Base-by-base conservation (phyloP, 768 basidiomycete species). In the Mycena venus region DNA sequence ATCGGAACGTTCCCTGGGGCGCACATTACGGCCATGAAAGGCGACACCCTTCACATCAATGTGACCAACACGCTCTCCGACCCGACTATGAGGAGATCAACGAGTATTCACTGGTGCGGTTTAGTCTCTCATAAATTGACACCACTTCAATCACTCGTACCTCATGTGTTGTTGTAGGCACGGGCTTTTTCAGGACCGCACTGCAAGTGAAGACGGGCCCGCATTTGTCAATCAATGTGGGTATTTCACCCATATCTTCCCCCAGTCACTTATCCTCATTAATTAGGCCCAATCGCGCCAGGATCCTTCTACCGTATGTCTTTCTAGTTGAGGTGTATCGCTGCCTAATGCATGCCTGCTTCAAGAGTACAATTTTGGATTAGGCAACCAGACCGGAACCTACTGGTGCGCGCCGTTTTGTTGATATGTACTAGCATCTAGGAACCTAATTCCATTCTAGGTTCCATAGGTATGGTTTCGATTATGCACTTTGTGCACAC, bases 1-100 rank as follows among this genome's bases (percentile, higher is more conserved):
- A 83, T 85, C 27, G 87, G 86, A 4, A 23, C 71, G 3, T 84
- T 85, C 58, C 86, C 87, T 40, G 88, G 86, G 0, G 77, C 85
- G 3, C 78, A 85, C 23, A 84, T 89, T 42, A 77, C 82, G 38
- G 86, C 84, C 21, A 83, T 82, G 70, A 88, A 87, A 77, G 78
- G 78, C 56, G 84, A 86, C 64, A 74, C 72, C 2, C 68, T 86
- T 12, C 82, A 83, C 60, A 81, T 86, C 47, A 78, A 81, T 2
- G 80, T 82, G 15, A 80, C 84, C 63, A 82, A 83, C 68, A 72
- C 79, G 44, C 81, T 84, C 60, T 77, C 78, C 21, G 74, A 84
- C 70, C 79, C 84, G 0, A 76, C 66, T 3, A 86, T 86, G 85
- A 77, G 82, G 34, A 9, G n/a, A 14, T 47, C n/a, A 5, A 47